Percentiles rank a stretch among this genome's conserved stretches.
Evolutionary conservation across 306 rosid species (phyloP).

Genomic region (Abrus precatorius): DNA sequence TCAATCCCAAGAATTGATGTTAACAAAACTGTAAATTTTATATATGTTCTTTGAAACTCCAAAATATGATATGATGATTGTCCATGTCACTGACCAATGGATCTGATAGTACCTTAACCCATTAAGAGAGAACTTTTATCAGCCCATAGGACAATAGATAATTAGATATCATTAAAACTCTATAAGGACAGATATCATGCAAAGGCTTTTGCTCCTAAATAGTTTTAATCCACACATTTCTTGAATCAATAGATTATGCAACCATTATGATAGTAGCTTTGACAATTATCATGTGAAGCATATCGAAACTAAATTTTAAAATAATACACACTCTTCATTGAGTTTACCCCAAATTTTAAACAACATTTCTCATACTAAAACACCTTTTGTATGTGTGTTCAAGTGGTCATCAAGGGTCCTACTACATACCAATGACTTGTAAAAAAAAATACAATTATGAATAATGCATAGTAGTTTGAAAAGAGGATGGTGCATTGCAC

Average conservation of each 20-base stretch:
- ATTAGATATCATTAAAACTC: background rate
- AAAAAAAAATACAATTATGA: too few species aligned
- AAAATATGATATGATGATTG: conserved; percentile 1
- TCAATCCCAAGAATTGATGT: too few species aligned
- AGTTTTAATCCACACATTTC: background rate
- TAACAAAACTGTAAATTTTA: too few species aligned
- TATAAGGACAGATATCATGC: background rate
- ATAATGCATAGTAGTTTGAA: too few species aligned
- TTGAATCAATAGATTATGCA: conserved; percentile 17
- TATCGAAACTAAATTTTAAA: background rate
- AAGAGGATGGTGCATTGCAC: too few species aligned
- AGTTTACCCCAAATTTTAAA: conserved; percentile 27
- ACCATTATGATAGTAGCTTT: background rate
- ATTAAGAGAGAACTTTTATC: background rate
- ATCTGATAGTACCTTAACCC: background rate
- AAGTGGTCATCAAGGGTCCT: too few species aligned
- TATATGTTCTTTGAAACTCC: conserved; percentile 10
- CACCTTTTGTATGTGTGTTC: too few species aligned
- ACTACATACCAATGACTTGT: too few species aligned
- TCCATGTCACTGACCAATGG: conserved; percentile 1
- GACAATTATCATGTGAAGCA: conserved; percentile 1
- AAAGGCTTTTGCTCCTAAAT: background rate
- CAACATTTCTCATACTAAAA: background rate
- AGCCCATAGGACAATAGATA: background rate
- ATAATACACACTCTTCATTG: conserved; percentile 33